phyloP scores from a whole-genome alignment of 169 alveolate genomes.

The Cryptosporidium tyzzeri region DNA sequence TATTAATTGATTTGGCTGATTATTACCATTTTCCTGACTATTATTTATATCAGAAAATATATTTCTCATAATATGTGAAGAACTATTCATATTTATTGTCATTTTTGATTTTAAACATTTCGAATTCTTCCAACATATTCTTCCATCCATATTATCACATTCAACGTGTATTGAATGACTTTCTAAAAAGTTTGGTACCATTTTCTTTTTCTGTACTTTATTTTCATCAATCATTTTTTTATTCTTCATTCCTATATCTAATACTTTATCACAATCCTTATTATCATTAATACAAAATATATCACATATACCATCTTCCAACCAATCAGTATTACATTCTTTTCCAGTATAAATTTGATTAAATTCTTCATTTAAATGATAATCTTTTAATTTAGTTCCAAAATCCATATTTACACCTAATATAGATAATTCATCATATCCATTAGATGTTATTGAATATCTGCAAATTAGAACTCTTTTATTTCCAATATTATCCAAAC shows the following conservation, averaged over 20 bases:
- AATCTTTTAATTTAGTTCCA: slow-evolving; percentile 3
- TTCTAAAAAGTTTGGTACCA: slow-evolving; percentile 10
- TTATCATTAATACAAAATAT: slow-evolving; percentile 31
- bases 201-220: neutral
- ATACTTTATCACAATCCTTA: slow-evolving; percentile 33
- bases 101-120: slow-evolving; percentile 8
- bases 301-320: slow-evolving; percentile 59
- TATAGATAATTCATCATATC: slow-evolving; percentile 49
- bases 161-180: slow-evolving; percentile 18
- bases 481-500: neutral
- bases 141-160: slow-evolving; percentile 7
- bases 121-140: slow-evolving; percentile 50
- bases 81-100: neutral
- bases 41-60: neutral
- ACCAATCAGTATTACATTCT: slow-evolving; percentile 29
- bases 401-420: slow-evolving; percentile 12
- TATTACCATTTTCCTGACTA: neutral
- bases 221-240: neutral
- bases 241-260: neutral
- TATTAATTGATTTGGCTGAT: neutral
- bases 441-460: slow-evolving; percentile 25
- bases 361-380: slow-evolving; percentile 18
- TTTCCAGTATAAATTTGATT: neutral
- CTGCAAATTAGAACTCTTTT: slow-evolving; percentile 46
- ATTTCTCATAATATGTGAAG: neutral